phyloP scores from a whole-genome alignment of 1,139 yeast species.

The Debaryomyces nepalensis region DNA sequence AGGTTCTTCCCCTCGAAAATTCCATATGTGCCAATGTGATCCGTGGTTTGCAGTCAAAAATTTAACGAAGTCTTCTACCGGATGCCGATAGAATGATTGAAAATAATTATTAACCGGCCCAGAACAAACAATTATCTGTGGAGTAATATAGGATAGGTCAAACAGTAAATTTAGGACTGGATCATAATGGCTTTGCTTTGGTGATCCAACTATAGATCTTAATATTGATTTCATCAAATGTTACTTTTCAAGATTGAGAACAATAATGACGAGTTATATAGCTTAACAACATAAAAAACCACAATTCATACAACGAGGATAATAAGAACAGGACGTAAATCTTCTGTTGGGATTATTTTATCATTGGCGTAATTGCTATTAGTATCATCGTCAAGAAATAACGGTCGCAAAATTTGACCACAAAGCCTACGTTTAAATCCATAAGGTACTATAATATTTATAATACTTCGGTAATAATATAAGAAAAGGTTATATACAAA shows the following conservation, averaged over 20 bases:
- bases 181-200: conserved; percentile 31
- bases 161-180: conserved; percentile 31
- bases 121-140: conserved; percentile 68
- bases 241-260: neutral
- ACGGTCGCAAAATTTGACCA: conserved; percentile 2
- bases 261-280: too few relatives aligned
- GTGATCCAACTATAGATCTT: conserved; percentile 30
- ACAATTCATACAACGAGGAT: too few relatives aligned
- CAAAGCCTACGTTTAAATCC: neutral
- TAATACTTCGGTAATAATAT: conserved; percentile 8
- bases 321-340: too few relatives aligned
- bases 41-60: conserved; percentile 53
- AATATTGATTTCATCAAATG: conserved; percentile 19
- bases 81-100: conserved; percentile 58
- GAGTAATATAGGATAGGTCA: conserved; percentile 69
- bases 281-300: neutral
- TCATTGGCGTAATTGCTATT: too few relatives aligned
- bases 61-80: conserved; percentile 53
- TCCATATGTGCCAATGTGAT: conserved; percentile 71
- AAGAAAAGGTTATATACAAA: conserved; percentile 15
- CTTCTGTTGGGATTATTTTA: too few relatives aligned
- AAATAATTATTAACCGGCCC: conserved; percentile 62
- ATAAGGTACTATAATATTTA: conserved; percentile 2
- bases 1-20: conserved; percentile 64
- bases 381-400: too few relatives aligned